Percentiles rank a stretch among this genome's conserved stretches.
phyloP scores from a whole-genome alignment of 2,329 filamentous ascomycete genomes.

The Colletotrichum plurivorum region DNA sequence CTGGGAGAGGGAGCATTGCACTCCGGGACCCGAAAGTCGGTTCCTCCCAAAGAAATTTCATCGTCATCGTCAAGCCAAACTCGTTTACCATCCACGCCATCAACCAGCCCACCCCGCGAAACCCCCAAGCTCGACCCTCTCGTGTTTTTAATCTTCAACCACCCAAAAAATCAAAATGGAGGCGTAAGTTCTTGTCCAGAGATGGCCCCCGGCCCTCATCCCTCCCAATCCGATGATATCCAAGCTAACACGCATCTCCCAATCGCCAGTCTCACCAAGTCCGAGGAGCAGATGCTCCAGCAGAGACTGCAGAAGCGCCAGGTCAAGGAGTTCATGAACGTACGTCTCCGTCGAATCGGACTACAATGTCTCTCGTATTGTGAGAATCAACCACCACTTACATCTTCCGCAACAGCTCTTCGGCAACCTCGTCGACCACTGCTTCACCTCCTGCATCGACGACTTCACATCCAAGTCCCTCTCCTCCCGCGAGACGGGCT shows the following conservation, averaged over 20 bases:
- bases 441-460: constrained; percentile 97
- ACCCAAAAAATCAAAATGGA: constrained; percentile 39
- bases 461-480: constrained; percentile 99
- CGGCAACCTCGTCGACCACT: constrained; percentile 82
- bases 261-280: constrained; percentile 71
- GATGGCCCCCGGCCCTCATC: neutral
- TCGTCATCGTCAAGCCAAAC: constrained; percentile 39
- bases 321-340: constrained; percentile 98
- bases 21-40: constrained; percentile 20
- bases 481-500: constrained; percentile 88
- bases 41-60: constrained; percentile 42
- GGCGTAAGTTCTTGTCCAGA: constrained; percentile 35
- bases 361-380: too few relatives aligned
- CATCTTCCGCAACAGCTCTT: constrained; percentile 61
- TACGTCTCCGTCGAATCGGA: constrained; percentile 61
- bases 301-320: constrained; percentile 97
- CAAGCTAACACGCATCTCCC: constrained; percentile 37
- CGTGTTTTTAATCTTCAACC: neutral
- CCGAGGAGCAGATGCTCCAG: constrained; percentile 94
- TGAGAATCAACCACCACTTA: constrained; percentile 5
- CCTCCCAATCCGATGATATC: constrained; percentile 14
- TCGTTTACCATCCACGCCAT: neutral
- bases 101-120: constrained; percentile 6
- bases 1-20: constrained; percentile 15
- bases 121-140: neutral